Base-by-base conservation (phyloP, 345 rosid genomes). In the Murraya koenigii region DNA sequence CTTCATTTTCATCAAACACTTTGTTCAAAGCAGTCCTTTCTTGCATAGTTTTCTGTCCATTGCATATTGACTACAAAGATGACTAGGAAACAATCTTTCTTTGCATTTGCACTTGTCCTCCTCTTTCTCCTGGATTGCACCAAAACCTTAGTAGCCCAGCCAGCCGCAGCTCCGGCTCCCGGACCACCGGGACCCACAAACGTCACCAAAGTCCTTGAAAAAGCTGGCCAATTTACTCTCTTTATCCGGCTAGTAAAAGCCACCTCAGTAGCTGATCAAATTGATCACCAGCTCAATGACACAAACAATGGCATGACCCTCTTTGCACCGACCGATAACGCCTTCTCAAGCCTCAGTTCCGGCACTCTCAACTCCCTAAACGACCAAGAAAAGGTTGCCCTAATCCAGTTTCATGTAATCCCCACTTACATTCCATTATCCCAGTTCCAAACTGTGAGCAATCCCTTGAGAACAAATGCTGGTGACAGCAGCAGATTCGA, bases 401-500 rank as follows among this genome's bases (percentile, higher is more conserved):
- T 86, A 30, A 69, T 84, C 33, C 89, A 86, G 76, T 86, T 78
- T 75, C 89, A 86, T 7, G 79, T 82, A 14, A 66, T 86, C 72
- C 85, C 87, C 1, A 61, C 30, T 3, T 84, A 71, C 73, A 44
- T 86, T 32, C 69, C 89, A 1, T 38, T 81, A 47, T 39, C 85
- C n/a, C 86, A 84, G 36, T 84, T 86, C 82, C 84, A 84, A 66
- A 86, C 85, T 1, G 84, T 82, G 20, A 86, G 87, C 80, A 86
- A 86, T 69, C 89, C 89, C 0, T 38, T 84, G 26, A 82, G 82
- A 75, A 86, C 89, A 23, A 84, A 78, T 64, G 87, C 89, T 0
- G 85, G 87, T 8, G 83, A 84, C 15, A 81, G 84, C 47, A 56
- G 82, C 22, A 32, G 38, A 26, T 75, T 71, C 55, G 76, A 79